Base-by-base conservation (phyloP, 1,284 basidiomycete genomes). In the Austroboletus novae-zelandiae region DNA sequence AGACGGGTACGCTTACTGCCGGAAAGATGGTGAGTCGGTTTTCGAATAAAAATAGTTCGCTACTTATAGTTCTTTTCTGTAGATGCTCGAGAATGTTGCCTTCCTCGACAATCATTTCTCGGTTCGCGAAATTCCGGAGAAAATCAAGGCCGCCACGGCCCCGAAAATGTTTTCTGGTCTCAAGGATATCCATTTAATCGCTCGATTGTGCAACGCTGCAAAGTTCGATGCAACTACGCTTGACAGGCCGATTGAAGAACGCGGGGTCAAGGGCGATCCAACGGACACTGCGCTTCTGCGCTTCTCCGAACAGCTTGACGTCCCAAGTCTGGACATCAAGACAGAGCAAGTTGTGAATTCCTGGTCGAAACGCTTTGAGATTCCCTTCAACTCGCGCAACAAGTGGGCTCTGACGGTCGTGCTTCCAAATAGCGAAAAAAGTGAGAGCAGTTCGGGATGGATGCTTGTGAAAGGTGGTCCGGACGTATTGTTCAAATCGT, bases 381-480 rank as follows among this genome's bases (percentile, higher is more conserved):
- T 79, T 44, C 76, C 77, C 7, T 86, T 86, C 71, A 84, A 81
- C 65, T 84, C 81, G 14, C 78, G 77, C 64, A 83, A 84, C 61
- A 86, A 86, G 64, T 86, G 78, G 74, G 84, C 85, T 78, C 73
- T 82, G 48, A 77, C 74, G 39, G 62, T 74, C 40, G 59, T 70
- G 1, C 41, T 64, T 11, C 30, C 66, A 34, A 51, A 44, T 17
- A 40, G 48, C 17, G 30, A 50, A 8, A 50, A 43, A 30, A 54
- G 51, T 25, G 55, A 55, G 47, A 40, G 37, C 34, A 39, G 40
- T 34, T 65, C 61, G 40, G 61, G 61, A 15, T 63, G 75, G 59
- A 65, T 83, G 49, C 66, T 77, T 45, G 71, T 73, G 59, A 83
- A 84, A 62, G 82, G 82, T 29, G 82, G 80, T 1, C 83, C 82